Evolutionary conservation across 768 basidiomycete species (phyloP), one percentile per base, ranked within the genome.

Genomic region (Leccinum rimulosum): DNA sequence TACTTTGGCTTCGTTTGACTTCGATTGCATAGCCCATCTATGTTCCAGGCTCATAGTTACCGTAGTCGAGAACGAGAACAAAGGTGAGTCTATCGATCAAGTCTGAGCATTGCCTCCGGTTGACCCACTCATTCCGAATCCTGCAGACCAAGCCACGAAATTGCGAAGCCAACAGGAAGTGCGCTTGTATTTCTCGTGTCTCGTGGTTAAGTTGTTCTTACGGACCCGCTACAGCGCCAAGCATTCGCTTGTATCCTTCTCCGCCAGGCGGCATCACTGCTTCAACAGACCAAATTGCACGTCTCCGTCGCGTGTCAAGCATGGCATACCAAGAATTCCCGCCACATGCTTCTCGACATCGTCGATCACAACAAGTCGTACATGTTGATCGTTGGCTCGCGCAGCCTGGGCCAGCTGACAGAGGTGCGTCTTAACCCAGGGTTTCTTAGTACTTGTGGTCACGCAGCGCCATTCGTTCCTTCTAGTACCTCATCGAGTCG

Each of bases 311-410:
- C 85, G 4, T 98, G 96, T 72, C 95, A 98, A 75, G 95, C 95
- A 30, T 91, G 95, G 84, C 95, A 98, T 64, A 93, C 95, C n/a
- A 97, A 96, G 79, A 95, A 95, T 69, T 81, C 89, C 1, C 77
- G 93, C 25, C 92, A 95, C 68, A 94, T 95, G 87, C 76, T 96
- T 25, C 77, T 96, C 84, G 91, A 95, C 66, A 83, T 98, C 54
- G 87, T 96, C 25, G 95, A 98, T 66, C 83, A 90, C 68, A 77
- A 86, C 38, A 87, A 93, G 58, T 95, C 95, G 2, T 8, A 31
- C 30, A 95, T 97, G 91, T 78, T 94, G 33, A 96, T 98, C 56
- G 95, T 97, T 10, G 95, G 95, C 4, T 95, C 93, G 19, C 86
- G 95, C 52, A 95, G 95, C 60, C 62, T 95, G 17, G 84, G 91